Percentiles rank a stretch among this genome's conserved stretches.
phyloP scores from a whole-genome alignment of 768 basidiomycete species.

The Suillus variegatus region DNA sequence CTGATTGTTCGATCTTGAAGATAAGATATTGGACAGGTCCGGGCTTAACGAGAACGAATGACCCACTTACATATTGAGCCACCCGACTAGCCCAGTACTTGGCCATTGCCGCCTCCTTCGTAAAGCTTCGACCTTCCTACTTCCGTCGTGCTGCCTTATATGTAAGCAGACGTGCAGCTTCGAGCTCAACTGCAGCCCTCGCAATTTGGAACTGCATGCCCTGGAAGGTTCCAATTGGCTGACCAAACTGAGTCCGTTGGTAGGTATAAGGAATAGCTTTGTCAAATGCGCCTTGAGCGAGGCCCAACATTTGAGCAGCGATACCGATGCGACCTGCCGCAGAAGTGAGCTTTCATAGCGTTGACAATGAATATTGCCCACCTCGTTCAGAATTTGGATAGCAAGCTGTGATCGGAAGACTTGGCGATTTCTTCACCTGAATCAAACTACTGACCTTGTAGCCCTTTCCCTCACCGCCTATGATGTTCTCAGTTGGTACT shows the following conservation, averaged over 20 bases:
- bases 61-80: slow-evolving; percentile 84
- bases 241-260: slow-evolving; percentile 92
- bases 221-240: slow-evolving; percentile 92
- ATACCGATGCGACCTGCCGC: slow-evolving; percentile 92
- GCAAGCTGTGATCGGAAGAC: slow-evolving; percentile 59
- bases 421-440: background rate
- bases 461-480: slow-evolving; percentile 90
- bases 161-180: slow-evolving; percentile 85
- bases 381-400: slow-evolving; percentile 96
- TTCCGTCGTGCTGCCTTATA: slow-evolving; percentile 97
- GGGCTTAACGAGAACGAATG: too few relatives aligned
- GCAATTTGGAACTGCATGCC: slow-evolving; percentile 96
- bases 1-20: too few relatives aligned
- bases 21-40: too few relatives aligned
- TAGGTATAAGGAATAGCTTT: slow-evolving; percentile 95
- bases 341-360: background rate
- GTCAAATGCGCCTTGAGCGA: slow-evolving; percentile 96
- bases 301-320: slow-evolving; percentile 97
- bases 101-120: slow-evolving; percentile 97
- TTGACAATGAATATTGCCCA: slow-evolving; percentile 14
- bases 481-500: slow-evolving; percentile 81
- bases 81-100: slow-evolving; percentile 91
- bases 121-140: slow-evolving; percentile 85
- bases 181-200: slow-evolving; percentile 85
- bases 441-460: slow-evolving; percentile 62